Percentiles rank a stretch among this genome's conserved stretches.
Evolutionary conservation across 257 asterid genomes (phyloP).

Genomic region (Misopates orontium): DNA sequence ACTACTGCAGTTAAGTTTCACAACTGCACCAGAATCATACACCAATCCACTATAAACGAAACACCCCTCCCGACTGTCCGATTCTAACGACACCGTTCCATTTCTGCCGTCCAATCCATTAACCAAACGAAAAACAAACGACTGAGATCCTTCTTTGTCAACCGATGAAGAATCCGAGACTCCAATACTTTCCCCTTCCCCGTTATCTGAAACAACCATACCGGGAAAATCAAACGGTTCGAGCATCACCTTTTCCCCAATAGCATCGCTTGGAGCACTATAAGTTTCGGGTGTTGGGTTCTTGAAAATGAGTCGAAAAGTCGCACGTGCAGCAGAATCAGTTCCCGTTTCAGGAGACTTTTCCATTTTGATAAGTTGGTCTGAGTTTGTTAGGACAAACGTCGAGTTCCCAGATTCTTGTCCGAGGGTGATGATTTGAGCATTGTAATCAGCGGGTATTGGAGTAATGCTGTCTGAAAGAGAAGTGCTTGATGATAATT

Average conservation of each 20-base stretch:
- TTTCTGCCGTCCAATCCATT: slow-evolving; percentile 43
- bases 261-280: slow-evolving; percentile 22
- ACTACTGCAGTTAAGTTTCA: slow-evolving; percentile 60
- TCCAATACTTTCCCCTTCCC: slow-evolving; percentile 42
- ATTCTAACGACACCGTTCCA: slow-evolving; percentile 48
- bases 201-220: slow-evolving; percentile 44
- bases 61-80: slow-evolving; percentile 45
- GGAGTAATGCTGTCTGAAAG: slow-evolving; percentile 46
- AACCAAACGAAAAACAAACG: slow-evolving; percentile 39
- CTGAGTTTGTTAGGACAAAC: slow-evolving; percentile 44
- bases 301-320: slow-evolving; percentile 53
- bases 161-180: slow-evolving; percentile 30
- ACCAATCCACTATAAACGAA: slow-evolving; percentile 36
- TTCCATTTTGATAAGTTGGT: slow-evolving; percentile 41
- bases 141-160: background rate
- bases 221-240: slow-evolving; percentile 75
- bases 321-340: slow-evolving; percentile 55
- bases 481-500: slow-evolving; percentile 30
- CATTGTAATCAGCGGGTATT: slow-evolving; percentile 46
- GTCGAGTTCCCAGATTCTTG: slow-evolving; percentile 42
- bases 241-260: slow-evolving; percentile 43
- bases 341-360: slow-evolving; percentile 62
- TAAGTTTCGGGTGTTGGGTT: slow-evolving; percentile 18
- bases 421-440: slow-evolving; percentile 51
- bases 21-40: slow-evolving; percentile 30